Evolutionary conservation across 1,139 yeast genomes (phyloP).

Genomic region (Wickerhamomyces sp.): DNA sequence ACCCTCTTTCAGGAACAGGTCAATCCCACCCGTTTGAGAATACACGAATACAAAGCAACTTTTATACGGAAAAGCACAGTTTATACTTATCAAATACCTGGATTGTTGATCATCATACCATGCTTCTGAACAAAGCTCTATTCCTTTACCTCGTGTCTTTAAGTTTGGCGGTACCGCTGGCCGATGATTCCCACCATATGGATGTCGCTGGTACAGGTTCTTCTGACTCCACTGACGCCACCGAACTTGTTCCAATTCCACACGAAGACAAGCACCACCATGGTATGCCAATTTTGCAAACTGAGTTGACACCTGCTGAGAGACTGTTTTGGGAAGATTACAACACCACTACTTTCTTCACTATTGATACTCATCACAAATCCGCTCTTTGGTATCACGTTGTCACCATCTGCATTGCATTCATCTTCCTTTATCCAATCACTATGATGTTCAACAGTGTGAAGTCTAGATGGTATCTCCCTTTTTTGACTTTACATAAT

Average conservation of each 20-base stretch:
- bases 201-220: not conserved
- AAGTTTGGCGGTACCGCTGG: not conserved
- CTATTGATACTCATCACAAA: slow-evolving; percentile 44
- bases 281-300: slow-evolving; percentile 73
- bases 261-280: slow-evolving; percentile 56
- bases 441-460: slow-evolving; percentile 60
- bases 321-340: slow-evolving; percentile 72
- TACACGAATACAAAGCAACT: too few species aligned
- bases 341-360: slow-evolving; percentile 75
- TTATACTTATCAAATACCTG: too few species aligned
- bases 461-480: slow-evolving; percentile 52
- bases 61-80: too few species aligned
- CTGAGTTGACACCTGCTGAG: slow-evolving; percentile 67
- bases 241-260: slow-evolving; percentile 27
- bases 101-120: too few species aligned
- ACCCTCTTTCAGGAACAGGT: too few species aligned
- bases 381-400: slow-evolving; percentile 57
- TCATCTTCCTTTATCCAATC: slow-evolving; percentile 64
- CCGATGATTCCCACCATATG: not conserved
- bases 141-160: not conserved
- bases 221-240: slow-evolving; percentile 1
- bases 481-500: slow-evolving; percentile 49
- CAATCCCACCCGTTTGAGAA: too few species aligned
- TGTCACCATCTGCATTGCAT: slow-evolving; percentile 37
- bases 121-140: not conserved